Conservation (phyloP, 78 protist genomes). For the Cavenderia fasciculata region DNA sequence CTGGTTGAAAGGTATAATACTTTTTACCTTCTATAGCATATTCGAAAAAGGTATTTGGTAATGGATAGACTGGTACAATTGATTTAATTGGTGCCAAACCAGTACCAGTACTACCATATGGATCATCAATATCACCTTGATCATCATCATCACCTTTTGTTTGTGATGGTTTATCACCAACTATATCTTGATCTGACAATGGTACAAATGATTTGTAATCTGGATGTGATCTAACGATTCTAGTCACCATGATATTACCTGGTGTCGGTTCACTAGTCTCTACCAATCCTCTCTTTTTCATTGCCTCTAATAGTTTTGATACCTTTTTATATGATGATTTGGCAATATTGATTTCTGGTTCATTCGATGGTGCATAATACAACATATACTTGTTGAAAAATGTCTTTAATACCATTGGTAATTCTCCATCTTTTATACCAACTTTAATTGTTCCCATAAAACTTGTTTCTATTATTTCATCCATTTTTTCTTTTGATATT, state of each 20-base stretch:
- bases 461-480: constrained; percentile 22
- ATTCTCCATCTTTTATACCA: constrained; percentile 37
- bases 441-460: constrained; percentile 63
- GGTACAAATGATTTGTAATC: neutral
- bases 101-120: neutral
- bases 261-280: constrained; percentile 42
- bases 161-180: neutral
- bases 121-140: neutral
- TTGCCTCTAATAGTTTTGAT: constrained; percentile 17
- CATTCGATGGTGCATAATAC: constrained; percentile 36
- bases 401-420: constrained; percentile 59
- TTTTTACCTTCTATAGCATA: neutral
- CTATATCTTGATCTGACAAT: neutral
- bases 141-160: neutral
- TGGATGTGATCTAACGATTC: constrained; percentile 31
- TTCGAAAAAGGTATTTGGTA: constrained; percentile 7
- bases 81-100: constrained; percentile 9
- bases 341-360: constrained; percentile 7
- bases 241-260: constrained; percentile 39
- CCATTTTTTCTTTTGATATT: constrained; percentile 30
- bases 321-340: constrained; percentile 57
- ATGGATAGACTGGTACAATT: neutral
- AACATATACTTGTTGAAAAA: constrained; percentile 50
- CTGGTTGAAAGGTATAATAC: neutral
- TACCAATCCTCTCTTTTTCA: constrained; percentile 17